Evolutionary conservation across 2,329 filamentous ascomycete species (phyloP).

Genomic region (Alternaria sp.): DNA sequence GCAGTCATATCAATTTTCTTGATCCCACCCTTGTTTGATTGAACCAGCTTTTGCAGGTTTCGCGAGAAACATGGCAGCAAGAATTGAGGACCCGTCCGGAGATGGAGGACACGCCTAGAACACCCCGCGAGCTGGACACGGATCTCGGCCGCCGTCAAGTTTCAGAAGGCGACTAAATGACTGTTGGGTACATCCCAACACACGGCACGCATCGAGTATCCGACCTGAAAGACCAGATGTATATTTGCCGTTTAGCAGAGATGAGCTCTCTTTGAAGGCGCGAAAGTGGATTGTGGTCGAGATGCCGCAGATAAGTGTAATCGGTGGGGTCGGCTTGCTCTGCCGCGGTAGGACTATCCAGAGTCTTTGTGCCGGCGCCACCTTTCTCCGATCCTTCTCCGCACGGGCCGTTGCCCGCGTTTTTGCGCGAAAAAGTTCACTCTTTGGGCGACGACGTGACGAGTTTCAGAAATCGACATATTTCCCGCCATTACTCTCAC

Average conservation of each 20-base stretch:
- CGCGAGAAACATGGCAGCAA: neutral
- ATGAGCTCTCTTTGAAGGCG: neutral
- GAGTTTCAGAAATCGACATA: constrained; percentile 29
- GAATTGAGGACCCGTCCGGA: neutral
- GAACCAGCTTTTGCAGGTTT: neutral
- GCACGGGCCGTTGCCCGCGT: constrained; percentile 28
- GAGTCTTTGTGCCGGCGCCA: constrained; percentile 19
- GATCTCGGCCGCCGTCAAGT: constrained; percentile 12
- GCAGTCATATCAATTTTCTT: constrained; percentile 3
- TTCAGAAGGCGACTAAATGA: constrained; percentile 16
- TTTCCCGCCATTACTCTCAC: constrained; percentile 20
- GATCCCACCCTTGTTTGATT: neutral
- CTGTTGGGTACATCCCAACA: neutral
- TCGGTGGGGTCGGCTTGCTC: constrained; percentile 5
- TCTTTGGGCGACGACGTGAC: constrained; percentile 21
- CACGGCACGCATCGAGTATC: neutral
- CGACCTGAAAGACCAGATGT: neutral
- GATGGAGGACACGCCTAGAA: constrained; percentile 1
- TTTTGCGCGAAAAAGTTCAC: constrained; percentile 32
- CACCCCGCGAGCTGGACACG: neutral
- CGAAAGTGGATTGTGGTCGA: neutral
- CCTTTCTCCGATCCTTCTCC: constrained; percentile 35
- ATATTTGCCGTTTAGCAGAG: constrained; percentile 5
- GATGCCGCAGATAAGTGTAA: neutral
- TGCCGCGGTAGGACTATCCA: constrained; percentile 4